Evolutionary conservation across 2,329 filamentous ascomycete species (phyloP), one percentile per base, ranked within the genome.

Genomic region (Aspergillus carbonarius): DNA sequence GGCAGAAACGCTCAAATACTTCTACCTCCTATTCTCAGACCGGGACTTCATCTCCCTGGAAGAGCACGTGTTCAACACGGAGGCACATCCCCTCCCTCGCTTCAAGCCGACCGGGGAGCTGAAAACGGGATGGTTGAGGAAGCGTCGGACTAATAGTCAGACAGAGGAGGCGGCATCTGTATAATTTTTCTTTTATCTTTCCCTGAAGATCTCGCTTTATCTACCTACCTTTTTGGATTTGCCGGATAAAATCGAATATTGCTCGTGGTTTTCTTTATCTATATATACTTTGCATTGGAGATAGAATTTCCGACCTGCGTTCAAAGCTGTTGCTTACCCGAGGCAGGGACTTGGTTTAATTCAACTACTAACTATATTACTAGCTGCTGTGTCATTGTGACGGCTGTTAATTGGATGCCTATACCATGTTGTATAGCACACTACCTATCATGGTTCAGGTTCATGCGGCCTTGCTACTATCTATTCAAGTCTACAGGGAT

Each of bases 1-100:
- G 81, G 93, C 95, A 48, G 95, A 99, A 79, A 99, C 95, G 20
- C 81, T 99, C 46, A 99, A 99, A 78, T 99, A 99, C 74, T 90
- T 99, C 74, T 99, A 96, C 75, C 85, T 99, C 40, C 82, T 99
- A 34, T 99, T 99, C 78, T 93, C 91, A 2, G 87, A 90, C 4
- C 82, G 88, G 63, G 90, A 96, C 60, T 76, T 97, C 37, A 80
- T 98, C 42, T 92, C 93, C 2, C 82, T 99, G 32, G 90, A 95
- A 67, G 85, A 93, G 68, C 82, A 96, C 25, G 92, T 99, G 39
- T 87, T 98, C 72, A 99, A 99, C 74, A 99, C 95, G 1, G 95
- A 99, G 78, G 95, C 92, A 1, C 95, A 99, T 75, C 86, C 91
- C 1, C 83, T 99, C 60, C 95, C 95, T 7, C 82, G 89, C 39